Evolutionary conservation across 1,284 basidiomycete genomes (phyloP), one percentile per base, ranked within the genome.

Genomic region (Trichosporon sp.): DNA sequence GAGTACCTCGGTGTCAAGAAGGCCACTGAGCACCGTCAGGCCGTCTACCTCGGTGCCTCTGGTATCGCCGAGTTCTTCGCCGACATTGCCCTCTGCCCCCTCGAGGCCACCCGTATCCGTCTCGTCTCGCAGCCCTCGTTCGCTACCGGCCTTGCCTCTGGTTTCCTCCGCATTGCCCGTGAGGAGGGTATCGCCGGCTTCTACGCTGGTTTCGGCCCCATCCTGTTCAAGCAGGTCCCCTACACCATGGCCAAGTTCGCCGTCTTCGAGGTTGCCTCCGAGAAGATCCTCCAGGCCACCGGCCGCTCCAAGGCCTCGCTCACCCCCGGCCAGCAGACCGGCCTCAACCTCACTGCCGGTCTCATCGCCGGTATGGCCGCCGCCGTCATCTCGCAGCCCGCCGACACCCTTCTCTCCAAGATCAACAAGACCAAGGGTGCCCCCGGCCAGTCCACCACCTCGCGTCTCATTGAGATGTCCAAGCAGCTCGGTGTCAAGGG

Each of bases 31-130:
- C 92, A 97, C 88, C 92, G 97, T 82, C 89, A 91, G 71, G 86
- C 86, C 65, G 93, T 99, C 83, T 98, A 95, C 89, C 88, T 96
- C 69, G 92, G 88, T 56, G 92, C 90, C 74, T 95, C 95, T 33
- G 91, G 90, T 64, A 91, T 92, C 57, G 93, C 94, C 61, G 94
- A 96, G 79, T 88, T 95, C 82, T 94, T 98, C 80, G 95, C 95
- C 71, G 92, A 96, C 74, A 88, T 95, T 64, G 81, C 77, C 65
- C 76, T 83, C 70, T 84, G 73, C 79, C 82, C 82, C 57, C 78
- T 83, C 57, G 81, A 84, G 81, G 85, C 85, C 27, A 84, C 84
- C 68, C 84, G 85, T 64, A 86, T 86, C 72, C 81, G 85, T 63
- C 78, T 86, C 63, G 85, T 86, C 69, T 84, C 83, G 60, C 80